Evolutionary conservation across 176 grass and related monocot species (phyloP), one percentile per base, ranked within the genome.

Genomic region (Dendrocalamus sinicus): DNA sequence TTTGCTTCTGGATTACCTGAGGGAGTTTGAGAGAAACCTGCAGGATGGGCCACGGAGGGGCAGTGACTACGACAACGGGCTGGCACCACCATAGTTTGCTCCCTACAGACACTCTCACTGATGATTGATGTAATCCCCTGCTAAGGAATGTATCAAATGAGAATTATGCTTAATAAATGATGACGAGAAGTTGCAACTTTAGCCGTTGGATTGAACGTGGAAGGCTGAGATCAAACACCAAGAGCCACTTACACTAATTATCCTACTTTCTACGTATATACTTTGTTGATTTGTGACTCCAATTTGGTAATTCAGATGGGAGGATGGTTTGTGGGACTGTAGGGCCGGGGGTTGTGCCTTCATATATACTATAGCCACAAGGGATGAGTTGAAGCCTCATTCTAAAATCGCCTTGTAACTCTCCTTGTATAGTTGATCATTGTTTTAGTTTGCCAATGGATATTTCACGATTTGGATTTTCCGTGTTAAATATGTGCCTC

Each of bases 11-110:
- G 89, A 91, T 54, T 91, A 85, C 52, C 70, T 81, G 52, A 84
- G 39, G 85, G 89, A 91, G 64, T 81, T 91, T 17, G 89, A 91
- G 75, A 84, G 81, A 55, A 91, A 77, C 79, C 58, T 86, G 57
- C 89, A 90, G 67, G 86, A 83, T 30, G 89, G 89, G 15, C 22
- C 79, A 20, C 35, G 84, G 35, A 78, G 84, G 66, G 79, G 89
- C 60, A 55, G 26, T 40, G 89, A 83, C 54, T 86, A 78, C 0
- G 89, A 90, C 67, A 66, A 37, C 10, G 89, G 79, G 8, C 48
- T 86, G 22, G 64, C 84, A 0, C 67, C 84, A 30, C 58, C 83
- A 3, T 90, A 90, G 47, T 13, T 81, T 44, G 28, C 45, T 15
- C 5, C 5, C 24, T 28, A 35, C 15, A n/a, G 50, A 69, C 41